Evolutionary conservation across 768 basidiomycete genomes (phyloP).

Genomic region (Tubosaeta sp.): DNA sequence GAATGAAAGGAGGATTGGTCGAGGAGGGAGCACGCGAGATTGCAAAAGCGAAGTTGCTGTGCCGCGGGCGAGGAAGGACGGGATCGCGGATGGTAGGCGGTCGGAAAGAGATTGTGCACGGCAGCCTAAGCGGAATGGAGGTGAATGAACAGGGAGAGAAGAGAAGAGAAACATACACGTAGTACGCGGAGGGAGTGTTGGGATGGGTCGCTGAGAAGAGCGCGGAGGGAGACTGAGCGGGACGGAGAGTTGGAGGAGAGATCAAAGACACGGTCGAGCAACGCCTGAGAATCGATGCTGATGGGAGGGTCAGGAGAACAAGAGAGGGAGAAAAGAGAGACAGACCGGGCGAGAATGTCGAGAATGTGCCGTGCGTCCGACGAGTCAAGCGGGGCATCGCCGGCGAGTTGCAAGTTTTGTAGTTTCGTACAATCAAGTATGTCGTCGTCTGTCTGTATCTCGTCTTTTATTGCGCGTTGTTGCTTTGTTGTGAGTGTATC

Average conservation of each 20-base stretch:
- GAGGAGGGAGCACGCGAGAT: slow-evolving; percentile 66
- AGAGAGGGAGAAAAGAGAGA: not conserved
- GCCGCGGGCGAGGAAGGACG: slow-evolving; percentile 56
- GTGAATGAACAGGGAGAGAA: slow-evolving; percentile 8
- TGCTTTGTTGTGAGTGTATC: slow-evolving; percentile 51
- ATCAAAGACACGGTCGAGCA: slow-evolving; percentile 77
- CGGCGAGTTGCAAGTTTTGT: slow-evolving; percentile 35
- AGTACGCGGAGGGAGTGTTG: slow-evolving; percentile 53
- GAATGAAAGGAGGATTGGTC: slow-evolving; percentile 59
- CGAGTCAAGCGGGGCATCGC: slow-evolving; percentile 44
- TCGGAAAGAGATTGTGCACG: slow-evolving; percentile 62
- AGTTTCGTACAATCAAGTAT: slow-evolving; percentile 14
- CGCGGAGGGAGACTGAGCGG: slow-evolving; percentile 46
- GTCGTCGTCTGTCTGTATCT: slow-evolving; percentile 19
- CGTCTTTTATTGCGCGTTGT: slow-evolving; percentile 37
- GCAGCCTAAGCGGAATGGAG: slow-evolving; percentile 47
- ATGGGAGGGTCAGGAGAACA: not conserved
- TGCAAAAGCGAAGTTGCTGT: slow-evolving; percentile 72
- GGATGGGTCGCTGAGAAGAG: slow-evolving; percentile 50
- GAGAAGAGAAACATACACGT: slow-evolving; percentile 42
- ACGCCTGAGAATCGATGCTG: slow-evolving; percentile 68
- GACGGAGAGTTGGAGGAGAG: slow-evolving; percentile 35
- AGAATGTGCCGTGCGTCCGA: slow-evolving; percentile 52
- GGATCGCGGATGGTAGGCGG: slow-evolving; percentile 64
- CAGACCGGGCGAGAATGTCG: slow-evolving; percentile 55